Evolutionary conservation across 2,329 filamentous ascomycete species (phyloP).

Genomic region (Akanthomyces lecanii): DNA sequence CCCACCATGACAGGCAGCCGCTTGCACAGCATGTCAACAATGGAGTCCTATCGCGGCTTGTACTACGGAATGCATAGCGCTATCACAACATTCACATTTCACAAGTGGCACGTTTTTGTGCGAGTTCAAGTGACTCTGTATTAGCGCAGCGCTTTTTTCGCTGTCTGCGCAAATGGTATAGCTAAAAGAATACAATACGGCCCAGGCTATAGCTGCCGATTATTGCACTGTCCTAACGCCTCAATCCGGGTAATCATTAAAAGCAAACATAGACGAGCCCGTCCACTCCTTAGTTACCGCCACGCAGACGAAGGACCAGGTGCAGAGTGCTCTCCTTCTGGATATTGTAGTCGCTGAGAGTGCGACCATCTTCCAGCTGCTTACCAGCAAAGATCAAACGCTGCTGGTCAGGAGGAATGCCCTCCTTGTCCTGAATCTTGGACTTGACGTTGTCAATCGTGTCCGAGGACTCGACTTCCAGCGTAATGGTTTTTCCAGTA

Average conservation of each 20-base stretch:
- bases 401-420: conserved; percentile 93
- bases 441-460: conserved; percentile 96
- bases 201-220: background rate
- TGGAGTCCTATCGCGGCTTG: background rate
- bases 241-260: conserved; percentile 26
- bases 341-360: conserved; percentile 89
- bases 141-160: conserved; percentile 19
- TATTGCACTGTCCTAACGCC: conserved; percentile 11
- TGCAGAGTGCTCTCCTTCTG: conserved; percentile 90
- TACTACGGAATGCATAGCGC: background rate
- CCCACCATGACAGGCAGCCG: background rate
- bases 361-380: conserved; percentile 91
- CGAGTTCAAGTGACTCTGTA: conserved; percentile 19
- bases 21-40: background rate
- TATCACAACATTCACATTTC: background rate
- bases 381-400: conserved; percentile 95
- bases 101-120: background rate
- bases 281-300: conserved; percentile 53
- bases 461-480: conserved; percentile 84
- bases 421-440: conserved; percentile 98
- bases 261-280: conserved; percentile 3
- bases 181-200: conserved; percentile 19
- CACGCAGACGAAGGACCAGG: conserved; percentile 83
- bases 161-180: conserved; percentile 18
- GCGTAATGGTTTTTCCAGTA: conserved; percentile 91